Evolutionary conservation across 2,329 filamentous ascomycete species (phyloP), one percentile per base, ranked within the genome.

Genomic region (Cordyceps tenuipes): DNA sequence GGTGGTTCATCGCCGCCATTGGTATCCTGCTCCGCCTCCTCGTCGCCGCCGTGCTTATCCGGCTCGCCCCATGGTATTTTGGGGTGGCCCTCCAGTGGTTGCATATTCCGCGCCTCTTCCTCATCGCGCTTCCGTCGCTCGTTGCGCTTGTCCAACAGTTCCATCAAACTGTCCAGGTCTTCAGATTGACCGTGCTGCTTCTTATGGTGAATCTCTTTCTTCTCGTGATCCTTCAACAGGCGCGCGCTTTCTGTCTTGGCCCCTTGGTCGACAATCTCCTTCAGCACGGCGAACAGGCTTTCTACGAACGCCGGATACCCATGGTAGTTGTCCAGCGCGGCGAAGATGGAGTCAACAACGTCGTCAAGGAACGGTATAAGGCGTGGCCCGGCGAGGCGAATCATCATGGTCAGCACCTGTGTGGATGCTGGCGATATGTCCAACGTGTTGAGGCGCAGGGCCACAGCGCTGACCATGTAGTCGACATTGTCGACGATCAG

Each of bases 381-480:
- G 8, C 80, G 81, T 1, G 91, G 86, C 0, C 94, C 94, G 19
- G 91, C 90, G 15, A 99, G 81, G 29, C 84, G 86, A 62, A 97
- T 86, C 89, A 97, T 95, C 92, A 99, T 97, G 7, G 88, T 82
- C 53, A 99, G 75, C 2, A 97, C 94, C 65, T 93, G 89, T 3
- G 92, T 91, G 3, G 91, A 91, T 63, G 96, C 89, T 1, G 93
- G 92, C 0, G 91, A 93, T 57, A 97, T 87, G 64, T 97, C 91
- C 64, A 97, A 90, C 0, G 90, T 90, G 67, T 96, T 97, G 8
- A 99, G 81, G 63, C 91, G 89, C 62, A 97, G 75, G 0, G 90
- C 90, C 17, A 99, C 85, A 0, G 94, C 90, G 69, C 97, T 97
- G 62, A 97, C 87, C 74, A 99, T 89, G 71, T 99, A 99, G 72